Evolutionary conservation across 2,329 filamentous ascomycete genomes (phyloP).

Genomic region (Pseudogymnoascus sp.): DNA sequence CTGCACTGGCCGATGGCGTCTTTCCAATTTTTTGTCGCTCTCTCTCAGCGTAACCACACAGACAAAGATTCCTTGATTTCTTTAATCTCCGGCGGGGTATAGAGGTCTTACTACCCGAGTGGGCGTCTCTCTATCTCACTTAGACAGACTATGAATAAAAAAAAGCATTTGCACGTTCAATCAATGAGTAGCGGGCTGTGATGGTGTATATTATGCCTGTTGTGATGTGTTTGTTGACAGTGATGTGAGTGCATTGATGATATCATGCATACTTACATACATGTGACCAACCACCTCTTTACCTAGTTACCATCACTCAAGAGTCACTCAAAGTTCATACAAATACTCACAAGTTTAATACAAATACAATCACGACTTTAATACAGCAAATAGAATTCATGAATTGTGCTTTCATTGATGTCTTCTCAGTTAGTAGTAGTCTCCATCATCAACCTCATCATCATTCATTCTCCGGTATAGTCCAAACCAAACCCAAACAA

Average conservation of each 20-base stretch:
- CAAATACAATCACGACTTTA: not conserved
- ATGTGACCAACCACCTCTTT: not conserved
- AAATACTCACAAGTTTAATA: not conserved
- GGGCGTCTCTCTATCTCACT: slow-evolving; percentile 12
- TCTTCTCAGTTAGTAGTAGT: slow-evolving; percentile 11
- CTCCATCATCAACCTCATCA: slow-evolving; percentile 11
- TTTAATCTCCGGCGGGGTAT: slow-evolving; percentile 11
- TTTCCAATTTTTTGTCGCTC: slow-evolving; percentile 1
- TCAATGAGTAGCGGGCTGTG: not conserved
- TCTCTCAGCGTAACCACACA: slow-evolving; percentile 10
- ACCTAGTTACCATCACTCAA: not conserved
- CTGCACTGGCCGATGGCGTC: slow-evolving; percentile 16
- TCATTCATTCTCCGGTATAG: slow-evolving; percentile 1
- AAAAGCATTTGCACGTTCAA: slow-evolving; percentile 11
- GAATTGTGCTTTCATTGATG: slow-evolving; percentile 12
- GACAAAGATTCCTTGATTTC: slow-evolving; percentile 5
- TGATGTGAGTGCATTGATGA: not conserved
- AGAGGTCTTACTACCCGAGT: slow-evolving; percentile 6
- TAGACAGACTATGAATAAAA: slow-evolving; percentile 12
- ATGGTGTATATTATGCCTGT: not conserved
- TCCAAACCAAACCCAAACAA: slow-evolving; percentile 5
- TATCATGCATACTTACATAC: not conserved
- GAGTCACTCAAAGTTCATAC: not conserved
- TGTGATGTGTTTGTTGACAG: not conserved
- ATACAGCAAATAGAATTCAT: not conserved